Base-by-base conservation (phyloP, 345 rosid species). In the Arabidopsis arenosa region DNA sequence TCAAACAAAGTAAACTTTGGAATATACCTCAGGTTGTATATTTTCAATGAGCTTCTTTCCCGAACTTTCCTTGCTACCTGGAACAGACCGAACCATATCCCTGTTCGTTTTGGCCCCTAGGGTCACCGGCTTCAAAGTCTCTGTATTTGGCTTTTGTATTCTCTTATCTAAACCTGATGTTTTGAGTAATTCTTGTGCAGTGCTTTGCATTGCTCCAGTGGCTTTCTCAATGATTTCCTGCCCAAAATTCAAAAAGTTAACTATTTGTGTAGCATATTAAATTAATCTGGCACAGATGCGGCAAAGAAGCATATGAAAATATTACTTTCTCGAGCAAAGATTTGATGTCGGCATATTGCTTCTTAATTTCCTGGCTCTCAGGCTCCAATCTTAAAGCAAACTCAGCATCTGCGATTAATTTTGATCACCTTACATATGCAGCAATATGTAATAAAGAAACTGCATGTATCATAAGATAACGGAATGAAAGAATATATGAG, bases 371-470 rank as follows among this genome's bases (percentile, higher is more conserved):
- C 79, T 86, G 91, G 75, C 88, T 95, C 56, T 89, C 75, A 52
- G 97, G 97, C 81, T 95, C 99, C 82, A 95, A 79, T 81, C 87
- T 84, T 77, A 90, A 75, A 58, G 90, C 89, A 86, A 92, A 87
- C 84, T 87, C 96, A 52, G 96, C 84, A 95, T 95, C 99, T 94
- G 90, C 83, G 68, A 35, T 77, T 28, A 68, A 75, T 77, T 44
- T 49, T 30, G 40, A 49, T 43, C 52, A 54, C 9, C 43, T 30
- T 40, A 14, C 12, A 62, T 56, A 52, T 17, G 17, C 62, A 75
- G 43, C 28, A 60, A 30, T 32, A 48, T 23, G 60, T 18, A 60
- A 12, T 32, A 65, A 63, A 41, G n/a, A 73, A 59, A 57, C 3
- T 10, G 9, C 1, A 11, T 18, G 54, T 32, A 33, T 15, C 28